Percentiles rank a stretch among this genome's conserved stretches.
These are phyloP conservation scores for Ceratobasidium sp. DNA, from an alignment of 1,284 basidiomycete genomes.

Conservation along the genomic window DNA sequence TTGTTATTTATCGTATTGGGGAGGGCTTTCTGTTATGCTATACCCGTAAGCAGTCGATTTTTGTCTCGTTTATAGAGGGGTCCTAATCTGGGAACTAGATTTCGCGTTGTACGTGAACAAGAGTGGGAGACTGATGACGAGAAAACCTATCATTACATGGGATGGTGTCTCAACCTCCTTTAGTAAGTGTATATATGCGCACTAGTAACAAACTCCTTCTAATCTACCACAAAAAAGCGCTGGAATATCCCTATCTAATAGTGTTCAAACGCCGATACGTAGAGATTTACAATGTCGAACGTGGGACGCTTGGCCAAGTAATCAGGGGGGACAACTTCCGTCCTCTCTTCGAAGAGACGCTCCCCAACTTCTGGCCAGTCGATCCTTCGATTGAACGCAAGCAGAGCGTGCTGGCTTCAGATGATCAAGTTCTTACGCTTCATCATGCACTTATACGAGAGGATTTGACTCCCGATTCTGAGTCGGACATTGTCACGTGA, in stretches of 20 bases:
- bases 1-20: constrained; percentile 97
- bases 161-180: constrained; percentile 94
- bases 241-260: constrained; percentile 96
- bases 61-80: neutral
- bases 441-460: no score
- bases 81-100: constrained; percentile 62
- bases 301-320: constrained; percentile 91
- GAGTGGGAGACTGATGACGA: constrained; percentile 90
- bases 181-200: constrained; percentile 65
- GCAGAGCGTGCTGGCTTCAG: no score
- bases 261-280: constrained; percentile 97
- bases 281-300: constrained; percentile 96
- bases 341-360: constrained; percentile 92
- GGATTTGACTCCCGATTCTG: no score
- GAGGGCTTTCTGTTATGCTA: constrained; percentile 98
- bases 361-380: no score
- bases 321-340: constrained; percentile 92
- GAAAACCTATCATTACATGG: constrained; percentile 96
- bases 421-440: no score
- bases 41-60: constrained; percentile 72
- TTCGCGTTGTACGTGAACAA: constrained; percentile 99
- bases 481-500: no score
- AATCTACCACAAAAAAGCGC: constrained; percentile 63
- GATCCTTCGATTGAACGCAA: no score
- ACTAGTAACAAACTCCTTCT: neutral